Base-by-base conservation (phyloP, 176 grass and related monocot species). In the Eragrostis nindensis region DNA sequence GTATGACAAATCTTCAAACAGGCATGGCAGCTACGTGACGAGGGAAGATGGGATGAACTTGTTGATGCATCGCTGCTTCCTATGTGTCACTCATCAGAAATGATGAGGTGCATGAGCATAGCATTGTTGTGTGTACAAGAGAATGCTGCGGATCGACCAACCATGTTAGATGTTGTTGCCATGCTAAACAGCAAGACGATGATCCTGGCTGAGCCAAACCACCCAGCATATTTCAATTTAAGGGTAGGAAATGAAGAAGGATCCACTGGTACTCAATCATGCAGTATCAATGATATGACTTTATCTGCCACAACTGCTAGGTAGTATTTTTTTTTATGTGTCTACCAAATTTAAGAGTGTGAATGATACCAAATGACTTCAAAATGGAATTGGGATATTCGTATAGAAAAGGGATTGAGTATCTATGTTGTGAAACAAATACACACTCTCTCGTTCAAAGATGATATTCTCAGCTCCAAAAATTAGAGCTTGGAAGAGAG, bases 11-110 rank as follows among this genome's bases (percentile, higher is more conserved):
- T 53, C 24, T 41, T 14, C 7, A 22, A 79, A 66, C 46, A 79
- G 76, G 76, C 62, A 79, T 79, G 76, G 62, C 76, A 79, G 3
- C 41, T 79, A 40, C 66, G 24, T 36, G 45, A 79, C n/a, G 76
- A 79, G 62, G 76, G 19, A 16, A 66, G 62, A 53, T 79, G 76
- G 76, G 36, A 5, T 0, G 62, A 79, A 40, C 26, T 79, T 36
- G 4, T 79, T 67, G 76, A 79, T 67, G 3, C 19, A 53, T 66
- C 76, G 38, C 40, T 79, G 62, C 29, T 53, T 53, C 29, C 62
- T 19, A 79, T 41, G 29, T 8, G 21, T 41, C 32, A 79, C 43
- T 67, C 46, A 6, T 3, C 27, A 17, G 62, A 67, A 67, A 40
- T 79, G 19, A 53, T 16, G 62, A 79, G 46, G 46, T 79, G 76